phyloP scores from a whole-genome alignment of 73 alveolate genomes.

The Paramecium caudatum region DNA sequence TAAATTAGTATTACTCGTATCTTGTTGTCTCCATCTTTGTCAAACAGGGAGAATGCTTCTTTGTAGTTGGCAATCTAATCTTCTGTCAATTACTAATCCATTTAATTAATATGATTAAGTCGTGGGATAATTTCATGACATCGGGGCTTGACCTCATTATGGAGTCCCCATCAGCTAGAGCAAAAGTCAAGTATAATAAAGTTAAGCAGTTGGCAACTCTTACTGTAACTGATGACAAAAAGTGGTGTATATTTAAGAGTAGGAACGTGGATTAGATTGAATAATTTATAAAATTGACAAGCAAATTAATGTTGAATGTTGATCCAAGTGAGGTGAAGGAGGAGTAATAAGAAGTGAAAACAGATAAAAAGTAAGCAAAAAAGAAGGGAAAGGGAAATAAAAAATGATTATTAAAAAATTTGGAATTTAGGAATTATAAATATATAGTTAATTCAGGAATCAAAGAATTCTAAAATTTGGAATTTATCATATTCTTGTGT shows the following conservation, averaged over 20 bases:
- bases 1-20: conserved; percentile 78
- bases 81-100: conserved; percentile 77
- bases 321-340: conserved; percentile 51
- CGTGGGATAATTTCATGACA: conserved; percentile 68
- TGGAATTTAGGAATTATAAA: background rate
- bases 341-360: background rate
- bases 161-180: conserved; percentile 68
- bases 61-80: conserved; percentile 92
- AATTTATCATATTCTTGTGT: background rate
- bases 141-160: conserved; percentile 15
- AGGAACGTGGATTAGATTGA: conserved; percentile 41
- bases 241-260: background rate
- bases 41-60: conserved; percentile 96
- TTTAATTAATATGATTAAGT: conserved; percentile 9
- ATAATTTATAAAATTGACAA: conserved; percentile 54
- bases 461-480: conserved; percentile 5
- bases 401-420: background rate
- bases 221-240: conserved; percentile 57
- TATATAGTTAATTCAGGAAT: background rate
- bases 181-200: conserved; percentile 28
- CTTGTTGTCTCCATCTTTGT: conserved; percentile 94
- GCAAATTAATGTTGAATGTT: conserved; percentile 58
- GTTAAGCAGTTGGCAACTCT: conserved; percentile 20
- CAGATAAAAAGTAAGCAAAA: conserved; percentile 12
- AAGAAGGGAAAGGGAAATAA: conserved; percentile 58